Evolutionary conservation across 2,329 filamentous ascomycete genomes (phyloP).

Genomic region (Albifimbria verrucaria): DNA sequence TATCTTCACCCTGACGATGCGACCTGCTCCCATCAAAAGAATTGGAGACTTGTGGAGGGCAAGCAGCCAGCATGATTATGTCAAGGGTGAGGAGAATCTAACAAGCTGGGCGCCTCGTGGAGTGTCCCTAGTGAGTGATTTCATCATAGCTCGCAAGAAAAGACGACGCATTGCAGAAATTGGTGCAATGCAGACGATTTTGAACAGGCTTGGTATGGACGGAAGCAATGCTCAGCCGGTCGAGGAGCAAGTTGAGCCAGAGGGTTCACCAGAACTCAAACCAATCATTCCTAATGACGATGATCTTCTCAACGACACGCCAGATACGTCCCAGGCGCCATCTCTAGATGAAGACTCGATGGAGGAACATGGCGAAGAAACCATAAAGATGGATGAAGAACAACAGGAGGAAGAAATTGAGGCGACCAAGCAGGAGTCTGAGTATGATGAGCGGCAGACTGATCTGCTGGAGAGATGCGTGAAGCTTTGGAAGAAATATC

Average conservation of each 20-base stretch:
- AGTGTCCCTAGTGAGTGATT: constrained; percentile 88
- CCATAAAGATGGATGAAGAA: constrained; percentile 15
- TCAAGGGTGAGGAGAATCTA: constrained; percentile 90
- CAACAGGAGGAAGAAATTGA: constrained; percentile 18
- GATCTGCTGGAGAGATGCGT: constrained; percentile 54
- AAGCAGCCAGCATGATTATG: constrained; percentile 91
- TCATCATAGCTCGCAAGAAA: constrained; percentile 70
- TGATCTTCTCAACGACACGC: constrained; percentile 56
- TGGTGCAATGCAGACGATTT: constrained; percentile 65
- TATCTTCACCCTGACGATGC: constrained; percentile 82
- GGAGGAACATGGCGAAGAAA: constrained; percentile 13
- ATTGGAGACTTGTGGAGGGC: constrained; percentile 94
- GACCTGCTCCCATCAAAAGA: constrained; percentile 84
- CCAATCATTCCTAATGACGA: constrained; percentile 50
- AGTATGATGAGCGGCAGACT: constrained; percentile 44
- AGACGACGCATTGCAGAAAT: constrained; percentile 75
- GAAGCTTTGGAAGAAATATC: constrained; percentile 61
- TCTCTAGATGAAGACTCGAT: constrained; percentile 26
- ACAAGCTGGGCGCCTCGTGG: constrained; percentile 84
- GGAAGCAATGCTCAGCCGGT: constrained; percentile 31
- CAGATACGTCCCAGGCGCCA: constrained; percentile 46
- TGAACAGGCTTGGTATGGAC: constrained; percentile 56
- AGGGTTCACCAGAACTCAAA: constrained; percentile 31
- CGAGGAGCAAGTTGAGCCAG: constrained; percentile 32
- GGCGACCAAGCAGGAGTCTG: constrained; percentile 25